Base-by-base conservation (phyloP, 768 basidiomycete species). In the Grammothele lineata region DNA sequence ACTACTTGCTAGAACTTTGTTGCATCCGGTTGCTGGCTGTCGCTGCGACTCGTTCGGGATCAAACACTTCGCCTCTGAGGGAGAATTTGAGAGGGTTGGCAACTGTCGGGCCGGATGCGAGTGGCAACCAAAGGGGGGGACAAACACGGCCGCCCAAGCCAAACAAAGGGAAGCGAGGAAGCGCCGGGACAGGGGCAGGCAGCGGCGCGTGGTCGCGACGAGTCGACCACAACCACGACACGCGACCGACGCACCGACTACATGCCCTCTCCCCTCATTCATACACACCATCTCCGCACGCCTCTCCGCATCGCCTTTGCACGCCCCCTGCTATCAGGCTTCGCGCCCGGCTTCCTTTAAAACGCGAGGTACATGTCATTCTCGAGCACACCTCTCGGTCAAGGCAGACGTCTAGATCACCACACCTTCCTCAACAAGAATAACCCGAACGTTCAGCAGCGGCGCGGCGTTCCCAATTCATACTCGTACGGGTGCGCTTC, bases 341-440 rank as follows among this genome's bases (percentile, higher is more conserved):
- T 19, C 51, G 51, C 51, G 37, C 18, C 8, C 23, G 9, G 6
- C 51, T 18, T 22, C 23, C 32, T 40, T n/a, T 23, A 44, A 53
- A 43, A 44, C 51, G 36, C 50, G 40, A 47, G 57, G 62, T 75
- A 73, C 76, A 91, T 91, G 87, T 89, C 87, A 68, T 91, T 91
- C 81, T 76, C 85, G 64, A 77, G 81, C 66, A 89, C 87, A 65
- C 85, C 87, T 47, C 69, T 89, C 56, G 84, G 83, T 70, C 83
- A 87, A 81, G 84, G 82, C 73, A 85, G 87, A 77, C 83, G 87
- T 71, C 80, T 89, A 64, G 86, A 88, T 77, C 86, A 84, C 65
- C 71, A 73, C 64, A 75, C 85, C 41, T 89, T 91, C 62, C 79
- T 87, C 64, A 82, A 81, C 50, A 87, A 85, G 61, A 63, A 55